These are phyloP conservation scores for Pinus taeda DNA, from an alignment of 75 land plant genomes.

Conservation along the genomic window DNA sequence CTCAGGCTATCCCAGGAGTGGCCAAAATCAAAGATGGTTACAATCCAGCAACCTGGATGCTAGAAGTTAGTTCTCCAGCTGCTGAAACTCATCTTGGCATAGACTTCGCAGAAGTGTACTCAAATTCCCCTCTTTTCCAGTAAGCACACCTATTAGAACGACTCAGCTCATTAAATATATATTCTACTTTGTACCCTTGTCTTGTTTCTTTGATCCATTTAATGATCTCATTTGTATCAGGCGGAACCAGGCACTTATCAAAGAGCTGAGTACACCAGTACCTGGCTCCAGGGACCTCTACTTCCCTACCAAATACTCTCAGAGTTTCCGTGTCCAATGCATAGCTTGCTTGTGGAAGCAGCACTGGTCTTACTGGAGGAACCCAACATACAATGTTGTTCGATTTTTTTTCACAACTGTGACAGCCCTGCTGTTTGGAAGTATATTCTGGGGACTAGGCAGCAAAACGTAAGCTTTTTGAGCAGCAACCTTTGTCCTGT, in stretches of 20 bases:
- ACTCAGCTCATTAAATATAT: too few species aligned
- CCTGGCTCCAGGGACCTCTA: conserved; percentile 62
- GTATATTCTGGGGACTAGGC: conserved; percentile 70
- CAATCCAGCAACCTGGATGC: conserved; percentile 87
- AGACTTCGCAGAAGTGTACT: conserved; percentile 63
- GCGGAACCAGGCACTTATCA: conserved; percentile 43
- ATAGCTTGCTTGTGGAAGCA: conserved; percentile 66
- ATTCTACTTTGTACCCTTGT: background rate
- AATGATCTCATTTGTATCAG: conserved; percentile 25
- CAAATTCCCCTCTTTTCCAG: conserved; percentile 44
- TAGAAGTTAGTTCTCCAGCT: conserved; percentile 40
- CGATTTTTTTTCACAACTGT: conserved; percentile 59
- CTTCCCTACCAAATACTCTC: conserved; percentile 72
- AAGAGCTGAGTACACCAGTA: conserved; percentile 63
- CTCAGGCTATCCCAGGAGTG: conserved; percentile 59
- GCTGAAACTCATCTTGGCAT: conserved; percentile 45
- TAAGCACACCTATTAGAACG: conserved; percentile 12
- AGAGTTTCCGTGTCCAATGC: conserved; percentile 50
- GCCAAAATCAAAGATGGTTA: conserved; percentile 53
- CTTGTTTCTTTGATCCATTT: background rate
- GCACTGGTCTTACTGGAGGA: conserved; percentile 79
- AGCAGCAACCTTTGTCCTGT: too few species aligned
- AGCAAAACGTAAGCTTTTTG: conserved; percentile 30
- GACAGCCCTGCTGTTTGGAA: conserved; percentile 66
- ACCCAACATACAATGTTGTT: conserved; percentile 71